Conservation (phyloP, 2,329 filamentous ascomycete species). For the Leptographium procerum region DNA sequence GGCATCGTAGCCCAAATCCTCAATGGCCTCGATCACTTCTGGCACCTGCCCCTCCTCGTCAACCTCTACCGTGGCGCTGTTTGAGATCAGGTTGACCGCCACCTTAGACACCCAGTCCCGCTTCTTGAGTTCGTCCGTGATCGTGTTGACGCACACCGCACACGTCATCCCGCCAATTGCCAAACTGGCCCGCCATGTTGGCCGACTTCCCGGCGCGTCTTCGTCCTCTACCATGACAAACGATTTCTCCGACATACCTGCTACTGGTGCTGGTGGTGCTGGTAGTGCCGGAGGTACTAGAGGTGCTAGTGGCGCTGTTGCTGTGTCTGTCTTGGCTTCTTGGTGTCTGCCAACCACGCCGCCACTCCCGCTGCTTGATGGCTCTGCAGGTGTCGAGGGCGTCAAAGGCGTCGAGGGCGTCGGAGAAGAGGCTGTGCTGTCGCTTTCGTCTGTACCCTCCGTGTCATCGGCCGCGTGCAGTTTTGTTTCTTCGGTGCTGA, state of each 20-base stretch:
- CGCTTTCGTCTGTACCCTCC: not conserved
- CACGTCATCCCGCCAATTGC: conserved; percentile 66
- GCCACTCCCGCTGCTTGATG: not conserved
- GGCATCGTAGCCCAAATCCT: conserved; percentile 56
- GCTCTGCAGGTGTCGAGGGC: not conserved
- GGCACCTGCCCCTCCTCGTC: conserved; percentile 31
- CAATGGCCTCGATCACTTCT: conserved; percentile 40
- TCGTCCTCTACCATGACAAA: conserved; percentile 25
- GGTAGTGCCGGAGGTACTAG: too few relatives aligned
- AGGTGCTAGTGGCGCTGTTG: too few relatives aligned
- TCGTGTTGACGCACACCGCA: conserved; percentile 52
- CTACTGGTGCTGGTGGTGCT: not conserved
- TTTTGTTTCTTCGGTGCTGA: not conserved
- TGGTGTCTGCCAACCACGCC: too few relatives aligned
- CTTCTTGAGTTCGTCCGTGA: conserved; percentile 48
- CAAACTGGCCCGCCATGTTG: conserved; percentile 39
- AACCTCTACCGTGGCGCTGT: conserved; percentile 53
- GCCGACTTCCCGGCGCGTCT: conserved; percentile 17
- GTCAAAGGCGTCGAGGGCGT: not conserved
- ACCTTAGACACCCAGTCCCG: conserved; percentile 46
- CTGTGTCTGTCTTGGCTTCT: too few relatives aligned
- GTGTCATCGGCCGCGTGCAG: not conserved
- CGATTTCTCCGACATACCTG: conserved; percentile 12
- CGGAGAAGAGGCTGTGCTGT: too few relatives aligned
- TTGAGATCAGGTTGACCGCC: conserved; percentile 53